Evolutionary conservation across 768 basidiomycete genomes (phyloP).

Genomic region (Boletus coccyginus): DNA sequence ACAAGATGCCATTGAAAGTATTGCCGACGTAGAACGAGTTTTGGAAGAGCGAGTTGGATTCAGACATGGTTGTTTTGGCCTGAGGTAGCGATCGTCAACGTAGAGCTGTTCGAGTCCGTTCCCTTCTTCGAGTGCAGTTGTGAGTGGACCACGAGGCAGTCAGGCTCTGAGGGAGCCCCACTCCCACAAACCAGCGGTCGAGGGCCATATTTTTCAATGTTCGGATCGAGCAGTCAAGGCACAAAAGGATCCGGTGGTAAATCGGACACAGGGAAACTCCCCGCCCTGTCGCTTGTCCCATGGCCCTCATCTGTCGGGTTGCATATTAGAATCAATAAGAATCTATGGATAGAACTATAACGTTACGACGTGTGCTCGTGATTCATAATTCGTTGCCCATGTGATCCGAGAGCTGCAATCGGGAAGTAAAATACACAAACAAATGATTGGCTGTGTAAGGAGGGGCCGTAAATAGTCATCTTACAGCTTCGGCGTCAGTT

Average conservation of each 20-base stretch:
- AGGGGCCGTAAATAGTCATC: too few relatives aligned
- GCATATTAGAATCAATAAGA: too few relatives aligned
- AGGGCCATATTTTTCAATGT: neutral
- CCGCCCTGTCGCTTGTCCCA: too few relatives aligned
- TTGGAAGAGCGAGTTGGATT: neutral
- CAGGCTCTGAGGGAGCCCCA: neutral
- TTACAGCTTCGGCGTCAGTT: too few relatives aligned
- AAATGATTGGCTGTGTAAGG: too few relatives aligned
- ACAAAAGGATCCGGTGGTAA: neutral
- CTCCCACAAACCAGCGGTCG: neutral
- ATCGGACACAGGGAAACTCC: too few relatives aligned
- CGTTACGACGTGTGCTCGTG: too few relatives aligned
- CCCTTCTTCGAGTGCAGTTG: neutral
- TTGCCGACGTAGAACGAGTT: conserved; percentile 15
- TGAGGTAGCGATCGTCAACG: neutral
- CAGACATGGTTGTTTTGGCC: neutral
- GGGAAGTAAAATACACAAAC: too few relatives aligned
- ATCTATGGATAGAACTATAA: too few relatives aligned
- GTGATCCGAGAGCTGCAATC: too few relatives aligned
- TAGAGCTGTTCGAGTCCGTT: neutral
- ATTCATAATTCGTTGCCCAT: too few relatives aligned
- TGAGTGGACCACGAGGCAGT: neutral
- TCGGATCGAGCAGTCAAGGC: neutral
- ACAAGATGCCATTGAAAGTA: conserved; percentile 8
- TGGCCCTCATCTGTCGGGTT: too few relatives aligned